phyloP scores from a whole-genome alignment of 2,329 filamentous ascomycete genomes.

The Emmonsia crescens region DNA sequence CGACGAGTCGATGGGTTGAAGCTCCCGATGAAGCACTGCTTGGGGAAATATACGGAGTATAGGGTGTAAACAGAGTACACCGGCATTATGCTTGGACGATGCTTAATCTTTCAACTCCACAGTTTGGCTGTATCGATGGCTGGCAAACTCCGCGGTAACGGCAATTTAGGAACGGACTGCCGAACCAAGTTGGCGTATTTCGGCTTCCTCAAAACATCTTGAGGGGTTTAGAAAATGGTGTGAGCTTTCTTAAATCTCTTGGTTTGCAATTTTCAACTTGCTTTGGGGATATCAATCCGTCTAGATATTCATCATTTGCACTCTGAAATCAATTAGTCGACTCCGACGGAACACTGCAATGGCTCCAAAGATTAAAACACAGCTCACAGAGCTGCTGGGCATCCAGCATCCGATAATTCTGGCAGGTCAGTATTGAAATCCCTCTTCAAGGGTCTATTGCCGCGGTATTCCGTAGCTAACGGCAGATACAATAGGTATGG shows the following conservation, averaged over 20 bases:
- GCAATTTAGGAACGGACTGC: neutral
- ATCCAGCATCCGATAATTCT: conserved; percentile 84
- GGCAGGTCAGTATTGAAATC: conserved; percentile 81
- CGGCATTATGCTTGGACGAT: no score
- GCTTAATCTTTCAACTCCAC: no score
- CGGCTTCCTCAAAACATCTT: neutral
- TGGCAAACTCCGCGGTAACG: neutral
- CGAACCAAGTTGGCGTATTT: neutral
- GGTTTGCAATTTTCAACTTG: neutral
- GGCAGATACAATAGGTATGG: conserved; percentile 88
- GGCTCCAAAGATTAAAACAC: conserved; percentile 64
- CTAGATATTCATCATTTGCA: neutral
- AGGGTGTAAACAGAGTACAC: no score
- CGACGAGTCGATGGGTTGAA: neutral
- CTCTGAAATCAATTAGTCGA: neutral
- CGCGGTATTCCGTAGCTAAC: conserved; percentile 61
- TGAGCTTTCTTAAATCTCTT: neutral
- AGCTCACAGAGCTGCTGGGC: conserved; percentile 63
- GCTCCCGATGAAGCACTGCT: no score
- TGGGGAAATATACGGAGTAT: no score
- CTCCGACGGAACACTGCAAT: neutral
- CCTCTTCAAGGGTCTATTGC: neutral
- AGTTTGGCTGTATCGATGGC: neutral
- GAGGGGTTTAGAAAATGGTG: neutral
- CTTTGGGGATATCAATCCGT: neutral